Conservation (phyloP, 2,329 filamentous ascomycete species). For the Sclerotinia minor region DNA sequence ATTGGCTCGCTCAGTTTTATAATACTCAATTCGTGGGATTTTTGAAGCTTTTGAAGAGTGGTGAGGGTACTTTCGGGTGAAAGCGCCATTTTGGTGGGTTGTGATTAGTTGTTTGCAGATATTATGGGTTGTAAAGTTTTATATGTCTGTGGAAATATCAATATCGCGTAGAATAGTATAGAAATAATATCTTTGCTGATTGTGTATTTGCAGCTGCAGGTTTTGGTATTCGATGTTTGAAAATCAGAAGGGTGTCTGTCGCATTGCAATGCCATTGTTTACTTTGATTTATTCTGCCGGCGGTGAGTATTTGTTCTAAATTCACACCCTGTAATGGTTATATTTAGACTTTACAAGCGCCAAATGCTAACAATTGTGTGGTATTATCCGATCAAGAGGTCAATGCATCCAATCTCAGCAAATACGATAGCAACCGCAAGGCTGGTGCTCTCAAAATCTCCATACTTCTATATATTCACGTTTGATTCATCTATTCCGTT, state of each 20-base stretch:
- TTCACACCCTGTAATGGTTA: background rate
- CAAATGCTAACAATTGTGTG: background rate
- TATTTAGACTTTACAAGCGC: background rate
- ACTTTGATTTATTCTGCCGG: conserved; percentile 25
- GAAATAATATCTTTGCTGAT: background rate
- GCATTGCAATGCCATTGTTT: conserved; percentile 31
- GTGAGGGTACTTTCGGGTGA: conserved; percentile 46
- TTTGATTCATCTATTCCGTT: background rate
- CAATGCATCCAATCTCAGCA: background rate
- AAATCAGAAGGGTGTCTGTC: background rate
- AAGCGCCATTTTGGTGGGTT: conserved; percentile 30
- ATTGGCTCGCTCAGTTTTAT: conserved; percentile 76
- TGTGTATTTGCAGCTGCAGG: background rate
- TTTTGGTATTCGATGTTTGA: background rate
- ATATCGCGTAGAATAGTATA: background rate
- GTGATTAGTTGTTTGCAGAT: background rate
- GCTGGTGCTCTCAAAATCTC: background rate
- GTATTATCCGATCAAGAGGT: background rate
- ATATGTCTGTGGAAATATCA: background rate
- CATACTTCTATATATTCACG: background rate
- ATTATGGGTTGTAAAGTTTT: background rate
- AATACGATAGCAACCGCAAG: conserved; percentile 13
- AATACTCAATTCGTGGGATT: conserved; percentile 66
- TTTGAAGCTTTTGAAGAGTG: conserved; percentile 55
- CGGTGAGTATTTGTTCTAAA: background rate